Percentiles rank a stretch among this genome's conserved stretches.
phyloP scores from a whole-genome alignment of 1,284 basidiomycete species.

The Agaricales sp. region DNA sequence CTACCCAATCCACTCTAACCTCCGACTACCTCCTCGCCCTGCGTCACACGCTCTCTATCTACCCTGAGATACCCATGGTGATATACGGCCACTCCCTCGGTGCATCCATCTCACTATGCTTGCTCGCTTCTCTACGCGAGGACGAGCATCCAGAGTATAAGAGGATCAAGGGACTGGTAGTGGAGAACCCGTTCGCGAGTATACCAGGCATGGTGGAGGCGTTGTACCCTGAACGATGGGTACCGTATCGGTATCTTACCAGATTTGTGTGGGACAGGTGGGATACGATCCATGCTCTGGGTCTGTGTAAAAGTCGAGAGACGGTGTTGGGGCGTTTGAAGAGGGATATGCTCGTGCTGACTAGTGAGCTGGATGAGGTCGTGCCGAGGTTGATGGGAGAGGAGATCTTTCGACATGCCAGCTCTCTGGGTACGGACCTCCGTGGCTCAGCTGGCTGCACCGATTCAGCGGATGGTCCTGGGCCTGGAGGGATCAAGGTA shows the following conservation, averaged over 20 bases:
- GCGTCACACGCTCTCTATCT: constrained; percentile 20
- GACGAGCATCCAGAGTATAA: constrained; percentile 6
- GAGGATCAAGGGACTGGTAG: constrained; percentile 26
- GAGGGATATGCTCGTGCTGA: constrained; percentile 21
- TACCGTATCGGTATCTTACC: constrained; percentile 38
- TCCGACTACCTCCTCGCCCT: constrained; percentile 29
- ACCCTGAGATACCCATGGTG: constrained; percentile 23
- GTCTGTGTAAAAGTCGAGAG: neutral
- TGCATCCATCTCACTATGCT: constrained; percentile 31
- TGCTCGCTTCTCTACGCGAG: constrained; percentile 17
- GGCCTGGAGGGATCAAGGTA: constrained; percentile 14
- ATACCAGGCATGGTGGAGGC: constrained; percentile 39
- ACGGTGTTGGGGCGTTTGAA: constrained; percentile 15
- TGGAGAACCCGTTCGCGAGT: constrained; percentile 42
- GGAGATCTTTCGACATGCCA: constrained; percentile 14
- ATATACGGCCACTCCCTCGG: constrained; percentile 44
- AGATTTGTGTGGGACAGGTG: constrained; percentile 34
- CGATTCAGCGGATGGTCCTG: constrained; percentile 1
- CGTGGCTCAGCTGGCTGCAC: too few relatives aligned
- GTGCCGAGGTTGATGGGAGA: constrained; percentile 32
- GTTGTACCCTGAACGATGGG: constrained; percentile 37
- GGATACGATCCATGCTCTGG: constrained; percentile 27
- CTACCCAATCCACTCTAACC: constrained; percentile 27
- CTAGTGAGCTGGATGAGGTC: constrained; percentile 36
- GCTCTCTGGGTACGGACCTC: neutral